Base-by-base conservation (phyloP, 169 alveolate species). In the Haemoproteus tartakovskyi region DNA sequence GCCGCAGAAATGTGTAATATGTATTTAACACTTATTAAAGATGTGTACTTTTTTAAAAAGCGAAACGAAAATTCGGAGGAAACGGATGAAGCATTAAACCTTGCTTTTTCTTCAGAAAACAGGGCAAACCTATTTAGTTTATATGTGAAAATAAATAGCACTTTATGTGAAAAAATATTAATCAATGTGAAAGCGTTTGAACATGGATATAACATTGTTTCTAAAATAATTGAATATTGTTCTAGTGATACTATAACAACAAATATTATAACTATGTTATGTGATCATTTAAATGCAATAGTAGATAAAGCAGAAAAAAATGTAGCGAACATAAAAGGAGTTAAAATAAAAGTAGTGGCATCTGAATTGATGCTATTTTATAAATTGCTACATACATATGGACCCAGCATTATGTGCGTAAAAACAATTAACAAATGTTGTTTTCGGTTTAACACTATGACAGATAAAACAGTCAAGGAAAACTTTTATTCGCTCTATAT, bases 381-480 rank as follows among this genome's bases (percentile, higher is more conserved):
- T 24, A 70, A 33, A 70, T 47, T 70, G 22, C 37, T 70, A 9
- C 9, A 6, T 24, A 29, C 37, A 3, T 70, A 56, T 70, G 36
- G 74, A 11, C 57, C 61, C 2, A 27, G 40, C 26, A 27, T 70
- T n/a, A 56, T 70, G 43, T 70, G 84, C 38, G 84, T 70, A 1
- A 70, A 56, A 24, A 70, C 84, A 11, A 36, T 70, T 29, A 70
- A 70, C 18, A 70, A 41, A 50, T 70, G 9, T 16, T 70, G 84
- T 21, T 57, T 70, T 4, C 54, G 57, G 46, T 70, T 70, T 70
- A 70, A 70, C 37, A 78, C 54, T 6, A 70, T 70, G 84, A 12
- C 57, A 2, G 84, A 70, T 16, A 70, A 70, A 33, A 3, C 62
- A 12, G 84, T 70, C n/a, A 70, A 70, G 26, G 57, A 54, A 0